phyloP scores from a whole-genome alignment of 805 yeast species.

The Saccharomycopsis schoenii region DNA sequence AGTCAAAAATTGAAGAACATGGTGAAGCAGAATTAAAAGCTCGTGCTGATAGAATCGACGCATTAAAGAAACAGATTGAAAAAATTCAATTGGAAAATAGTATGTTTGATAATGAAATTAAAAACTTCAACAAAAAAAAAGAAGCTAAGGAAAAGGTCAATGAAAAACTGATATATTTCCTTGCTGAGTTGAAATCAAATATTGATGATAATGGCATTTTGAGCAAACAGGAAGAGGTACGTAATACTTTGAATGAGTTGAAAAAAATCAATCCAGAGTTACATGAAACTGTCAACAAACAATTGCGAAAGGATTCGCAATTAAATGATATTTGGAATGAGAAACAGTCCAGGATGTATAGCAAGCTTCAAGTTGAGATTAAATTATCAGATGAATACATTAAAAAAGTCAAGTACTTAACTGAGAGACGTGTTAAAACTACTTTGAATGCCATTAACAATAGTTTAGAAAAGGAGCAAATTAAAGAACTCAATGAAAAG shows the following conservation, averaged over 20 bases:
- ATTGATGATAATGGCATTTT: slow-evolving; percentile 10
- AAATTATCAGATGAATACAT: background rate
- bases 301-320: slow-evolving; percentile 3
- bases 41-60: background rate
- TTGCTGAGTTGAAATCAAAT: background rate
- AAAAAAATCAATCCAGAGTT: background rate
- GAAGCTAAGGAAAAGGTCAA: slow-evolving; percentile 6
- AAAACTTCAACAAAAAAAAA: background rate
- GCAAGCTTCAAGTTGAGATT: background rate
- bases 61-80: background rate
- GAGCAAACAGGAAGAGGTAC: background rate
- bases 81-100: background rate
- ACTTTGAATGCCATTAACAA: background rate
- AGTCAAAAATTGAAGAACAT: slow-evolving; percentile 1
- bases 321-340: slow-evolving; percentile 5
- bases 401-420: slow-evolving; percentile 8
- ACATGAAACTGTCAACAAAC: background rate
- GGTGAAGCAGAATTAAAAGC: background rate
- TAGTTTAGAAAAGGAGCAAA: slow-evolving; percentile 1
- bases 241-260: background rate
- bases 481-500: slow-evolving; percentile 6
- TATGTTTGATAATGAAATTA: slow-evolving; percentile 8
- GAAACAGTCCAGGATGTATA: background rate
- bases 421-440: slow-evolving; percentile 1
- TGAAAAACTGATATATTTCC: slow-evolving; percentile 1